Evolutionary conservation across 2,329 filamentous ascomycete species (phyloP).

Genomic region (Macrophomina pseudophaseolina): DNA sequence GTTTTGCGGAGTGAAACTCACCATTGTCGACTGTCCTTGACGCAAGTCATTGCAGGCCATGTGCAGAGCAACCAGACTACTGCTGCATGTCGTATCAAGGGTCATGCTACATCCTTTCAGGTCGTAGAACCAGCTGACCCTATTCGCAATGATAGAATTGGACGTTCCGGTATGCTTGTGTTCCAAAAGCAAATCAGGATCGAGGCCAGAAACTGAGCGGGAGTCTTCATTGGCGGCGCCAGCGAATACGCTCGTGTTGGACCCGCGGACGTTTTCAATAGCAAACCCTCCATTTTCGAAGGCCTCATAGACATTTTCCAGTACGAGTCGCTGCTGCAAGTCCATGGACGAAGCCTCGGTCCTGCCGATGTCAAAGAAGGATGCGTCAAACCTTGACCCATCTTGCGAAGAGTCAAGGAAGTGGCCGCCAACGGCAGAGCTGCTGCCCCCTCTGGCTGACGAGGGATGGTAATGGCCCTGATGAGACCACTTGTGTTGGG

Average conservation of each 20-base stretch:
- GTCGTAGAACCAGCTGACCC: constrained; percentile 27
- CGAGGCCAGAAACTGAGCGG: constrained; percentile 25
- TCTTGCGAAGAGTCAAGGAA: constrained; percentile 29
- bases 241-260: constrained; percentile 26
- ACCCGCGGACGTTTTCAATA: constrained; percentile 29
- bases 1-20: background rate
- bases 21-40: constrained; percentile 28
- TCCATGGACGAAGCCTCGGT: constrained; percentile 36
- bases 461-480: constrained; percentile 39
- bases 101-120: constrained; percentile 35
- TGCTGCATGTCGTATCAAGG: constrained; percentile 42
- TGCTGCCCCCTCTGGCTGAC: constrained; percentile 13
- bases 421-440: constrained; percentile 16
- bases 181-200: constrained; percentile 12
- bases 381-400: constrained; percentile 28
- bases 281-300: constrained; percentile 45
- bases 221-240: constrained; percentile 31
- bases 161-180: constrained; percentile 10
- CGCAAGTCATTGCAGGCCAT: constrained; percentile 31
- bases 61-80: constrained; percentile 37
- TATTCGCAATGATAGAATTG: constrained; percentile 32
- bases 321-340: constrained; percentile 34
- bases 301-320: constrained; percentile 43
- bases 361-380: constrained; percentile 31
- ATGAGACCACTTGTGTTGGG: constrained; percentile 39